phyloP scores from a whole-genome alignment of 768 basidiomycete genomes.

The Rhodotorula toruloides region DNA sequence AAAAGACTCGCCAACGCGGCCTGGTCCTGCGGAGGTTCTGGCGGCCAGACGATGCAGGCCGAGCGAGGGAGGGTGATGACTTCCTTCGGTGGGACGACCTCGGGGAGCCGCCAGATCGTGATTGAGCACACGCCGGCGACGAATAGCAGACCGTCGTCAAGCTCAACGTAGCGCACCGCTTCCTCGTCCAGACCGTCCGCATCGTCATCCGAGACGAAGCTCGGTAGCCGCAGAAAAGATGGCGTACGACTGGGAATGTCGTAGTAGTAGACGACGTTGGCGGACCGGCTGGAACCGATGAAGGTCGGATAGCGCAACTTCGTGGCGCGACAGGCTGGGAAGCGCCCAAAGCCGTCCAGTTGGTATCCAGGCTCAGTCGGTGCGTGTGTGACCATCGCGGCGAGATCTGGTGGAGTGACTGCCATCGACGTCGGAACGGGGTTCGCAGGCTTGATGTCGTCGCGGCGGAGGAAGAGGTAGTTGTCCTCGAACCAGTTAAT shows the following conservation, averaged over 20 bases:
- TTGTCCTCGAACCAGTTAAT: background rate
- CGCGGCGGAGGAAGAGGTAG: background rate
- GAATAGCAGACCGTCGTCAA: constrained; percentile 2
- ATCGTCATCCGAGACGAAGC: background rate
- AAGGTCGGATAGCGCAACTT: constrained; percentile 3
- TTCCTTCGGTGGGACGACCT: background rate
- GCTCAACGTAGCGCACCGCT: constrained; percentile 4
- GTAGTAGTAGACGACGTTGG: background rate
- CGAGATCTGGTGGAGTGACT: background rate
- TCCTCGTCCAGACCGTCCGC: background rate
- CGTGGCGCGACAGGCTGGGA: background rate
- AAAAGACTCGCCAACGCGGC: background rate
- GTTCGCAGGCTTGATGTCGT: background rate
- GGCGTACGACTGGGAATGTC: background rate
- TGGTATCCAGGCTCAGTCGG: too few relatives aligned
- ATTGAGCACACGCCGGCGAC: constrained; percentile 1
- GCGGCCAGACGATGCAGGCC: constrained; percentile 1
- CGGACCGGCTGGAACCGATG: background rate
- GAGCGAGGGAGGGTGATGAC: too few relatives aligned
- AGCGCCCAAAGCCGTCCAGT: background rate
- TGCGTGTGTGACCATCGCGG: background rate
- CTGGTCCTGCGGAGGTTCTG: background rate
- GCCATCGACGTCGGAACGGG: background rate
- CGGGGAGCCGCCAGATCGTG: background rate
- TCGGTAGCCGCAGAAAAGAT: background rate